Base-by-base conservation (phyloP, 2,329 filamentous ascomycete genomes). In the Penicillium sp. region DNA sequence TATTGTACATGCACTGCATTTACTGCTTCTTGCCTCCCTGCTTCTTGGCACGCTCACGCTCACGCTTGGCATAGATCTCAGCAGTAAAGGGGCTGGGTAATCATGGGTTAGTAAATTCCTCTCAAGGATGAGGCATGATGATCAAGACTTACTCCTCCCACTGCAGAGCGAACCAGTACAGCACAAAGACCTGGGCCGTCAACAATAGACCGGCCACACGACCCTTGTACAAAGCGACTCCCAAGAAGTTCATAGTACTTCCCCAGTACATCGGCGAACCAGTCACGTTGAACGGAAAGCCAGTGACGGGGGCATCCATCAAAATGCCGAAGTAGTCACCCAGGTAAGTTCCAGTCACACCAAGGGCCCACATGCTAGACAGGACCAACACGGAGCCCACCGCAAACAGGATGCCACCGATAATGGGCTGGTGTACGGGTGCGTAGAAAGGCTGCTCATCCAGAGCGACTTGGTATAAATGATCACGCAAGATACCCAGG, bases 261-360 rank as follows among this genome's bases (percentile, higher is more conserved):
- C 95, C 95, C 79, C 92, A 90, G 81, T 99, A 99, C 95, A 99
- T 99, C 61, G 95, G 95, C 52, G 91, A 89, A 64, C 87, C 85
- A 54, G 89, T 93, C 59, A 98, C 84, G 76, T 90, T 98, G 83
- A 99, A 99, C 2, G 95, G 95, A 74, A 99, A 99, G 14, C 90
- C 89, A 13, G 92, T 96, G 52, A 99, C 93, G 69, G 93, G 93
- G 65, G 89, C 81, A 73, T 98, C 93, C 92, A 97, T 96, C 64
- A 99, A 82, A 74, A 98, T 97, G 66, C 95, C 95, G 73, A 98
- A 99, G 82, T 99, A 99, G 80, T 99, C 95, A 67, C 95, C 95
- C 35, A 99, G 82, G 74, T 97, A 99, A 37, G 95, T 99, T 61
- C 95, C 95, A 0, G 92, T 97, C 69, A 99, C 86, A 56, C 95